A percentile compares a stretch with the other conserved stretches of the same genome.
phyloP scores from a whole-genome alignment of 805 yeast genomes.

The Lachancea cidri region DNA sequence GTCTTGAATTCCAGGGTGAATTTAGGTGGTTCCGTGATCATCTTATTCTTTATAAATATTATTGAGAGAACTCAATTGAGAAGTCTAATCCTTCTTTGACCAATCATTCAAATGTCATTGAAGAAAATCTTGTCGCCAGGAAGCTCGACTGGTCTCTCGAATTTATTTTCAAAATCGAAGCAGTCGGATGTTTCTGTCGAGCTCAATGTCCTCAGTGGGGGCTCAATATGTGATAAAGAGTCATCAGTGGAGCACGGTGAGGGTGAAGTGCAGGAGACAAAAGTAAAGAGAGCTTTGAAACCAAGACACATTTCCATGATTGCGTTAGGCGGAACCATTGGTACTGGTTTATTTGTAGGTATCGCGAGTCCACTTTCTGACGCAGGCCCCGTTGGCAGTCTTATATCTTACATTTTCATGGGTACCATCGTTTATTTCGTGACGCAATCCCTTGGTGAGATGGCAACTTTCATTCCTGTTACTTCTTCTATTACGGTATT shows the following conservation, averaged over 20 bases:
- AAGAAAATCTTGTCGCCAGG: background rate
- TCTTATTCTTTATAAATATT: too few species aligned
- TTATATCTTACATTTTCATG: constrained; percentile 58
- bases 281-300: constrained; percentile 52
- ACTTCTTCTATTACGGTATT: constrained; percentile 58
- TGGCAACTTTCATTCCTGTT: constrained; percentile 70
- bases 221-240: background rate
- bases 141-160: background rate
- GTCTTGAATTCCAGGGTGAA: background rate
- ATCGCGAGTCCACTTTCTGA: constrained; percentile 47
- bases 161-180: background rate
- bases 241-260: constrained; percentile 22
- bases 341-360: constrained; percentile 65
- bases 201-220: background rate
- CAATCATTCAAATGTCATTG: background rate
- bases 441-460: constrained; percentile 64
- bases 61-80: background rate
- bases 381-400: constrained; percentile 63
- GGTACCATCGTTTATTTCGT: constrained; percentile 56
- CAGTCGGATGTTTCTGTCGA: constrained; percentile 2
- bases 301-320: constrained; percentile 66
- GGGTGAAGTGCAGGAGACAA: constrained; percentile 33
- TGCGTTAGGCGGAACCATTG: constrained; percentile 70
- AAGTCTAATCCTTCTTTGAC: too few species aligned
- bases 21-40: background rate